Evolutionary conservation across 2,329 filamentous ascomycete species (phyloP), one percentile per base, ranked within the genome.

Genomic region (Calonectria honghensis): DNA sequence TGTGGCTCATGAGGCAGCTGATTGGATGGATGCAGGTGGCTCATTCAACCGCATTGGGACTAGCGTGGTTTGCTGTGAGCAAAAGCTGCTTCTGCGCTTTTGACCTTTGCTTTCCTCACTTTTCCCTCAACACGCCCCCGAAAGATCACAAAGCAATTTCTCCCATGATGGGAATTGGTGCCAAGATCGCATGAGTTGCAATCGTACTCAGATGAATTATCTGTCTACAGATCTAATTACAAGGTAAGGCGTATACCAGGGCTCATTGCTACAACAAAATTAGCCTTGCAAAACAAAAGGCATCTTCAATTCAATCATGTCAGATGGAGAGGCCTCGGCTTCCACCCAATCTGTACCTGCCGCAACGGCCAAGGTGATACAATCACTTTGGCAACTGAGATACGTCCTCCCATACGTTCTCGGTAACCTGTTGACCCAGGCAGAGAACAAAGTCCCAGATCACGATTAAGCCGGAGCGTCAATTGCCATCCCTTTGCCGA

Each of bases 391-490:
- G 91, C 90, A 91, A 93, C 91, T 92, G 91, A 91, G 90, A 88
- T 82, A 84, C 83, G 85, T 89, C 84, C 75, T 76, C 86, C 90
- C 86, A 90, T 95, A 93, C 93, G 89, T 88, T 91, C 91, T 95
- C 94, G 94, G 95, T 97, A 94, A 89, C 90, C 90, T 90, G 93
- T 94, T 91, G 90, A 87, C 86, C 78, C 75, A 91, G 95, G 95
- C 96, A 94, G 89, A 98, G 91, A 98, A 86, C 85, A 91, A 91
- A 85, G 75, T 73, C 76, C 75, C 78, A 82, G 94, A 95, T 95
- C 94, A 93, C 95, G 94, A 98, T 97, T 98, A 98, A 98, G 96
- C 96, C 96, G 96, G 96, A 98, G 96, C 95, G 92, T 91, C 93
- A 93, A 93, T 92, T 96, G 93, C 91, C 95, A 93, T 92, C 90